Conservation (phyloP, 2,329 filamentous ascomycete species). For the Clarireedia sp. region DNA sequence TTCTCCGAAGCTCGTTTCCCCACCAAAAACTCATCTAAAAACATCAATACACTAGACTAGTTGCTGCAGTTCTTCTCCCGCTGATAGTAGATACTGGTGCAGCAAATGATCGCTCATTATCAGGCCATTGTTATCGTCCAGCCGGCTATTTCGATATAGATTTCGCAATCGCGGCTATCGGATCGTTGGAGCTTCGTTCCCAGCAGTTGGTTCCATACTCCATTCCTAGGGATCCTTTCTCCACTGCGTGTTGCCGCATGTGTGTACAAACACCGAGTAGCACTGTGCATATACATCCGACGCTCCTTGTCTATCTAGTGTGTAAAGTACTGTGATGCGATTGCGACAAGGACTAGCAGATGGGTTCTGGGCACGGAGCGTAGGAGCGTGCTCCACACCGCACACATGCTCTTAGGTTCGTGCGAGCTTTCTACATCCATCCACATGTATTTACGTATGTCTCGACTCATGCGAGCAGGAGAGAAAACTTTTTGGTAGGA, state of each 20-base stretch:
- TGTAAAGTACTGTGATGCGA: too few relatives aligned
- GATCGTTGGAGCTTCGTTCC: neutral
- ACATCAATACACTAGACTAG: too few relatives aligned
- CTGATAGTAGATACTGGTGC: neutral
- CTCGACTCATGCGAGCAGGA: neutral
- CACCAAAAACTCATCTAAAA: neutral
- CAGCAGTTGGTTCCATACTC: too few relatives aligned
- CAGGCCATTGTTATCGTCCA: neutral
- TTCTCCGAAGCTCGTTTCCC: neutral
- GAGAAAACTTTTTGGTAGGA: neutral
- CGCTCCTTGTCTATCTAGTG: too few relatives aligned
- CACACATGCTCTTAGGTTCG: neutral
- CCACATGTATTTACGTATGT: neutral
- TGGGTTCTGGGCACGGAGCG: too few relatives aligned
- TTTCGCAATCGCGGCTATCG: conserved; percentile 1
- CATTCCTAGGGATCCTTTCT: too few relatives aligned
- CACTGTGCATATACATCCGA: too few relatives aligned
- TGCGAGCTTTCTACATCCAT: neutral
- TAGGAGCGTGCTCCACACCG: neutral
- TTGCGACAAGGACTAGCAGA: too few relatives aligned
- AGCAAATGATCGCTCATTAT: neutral
- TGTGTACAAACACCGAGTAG: neutral
- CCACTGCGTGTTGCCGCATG: neutral
- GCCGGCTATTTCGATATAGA: neutral
- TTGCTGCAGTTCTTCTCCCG: too few relatives aligned